These are phyloP conservation scores for Ceratocystis papillata DNA, from an alignment of 2,329 filamentous ascomycete genomes.

Conservation along the genomic window DNA sequence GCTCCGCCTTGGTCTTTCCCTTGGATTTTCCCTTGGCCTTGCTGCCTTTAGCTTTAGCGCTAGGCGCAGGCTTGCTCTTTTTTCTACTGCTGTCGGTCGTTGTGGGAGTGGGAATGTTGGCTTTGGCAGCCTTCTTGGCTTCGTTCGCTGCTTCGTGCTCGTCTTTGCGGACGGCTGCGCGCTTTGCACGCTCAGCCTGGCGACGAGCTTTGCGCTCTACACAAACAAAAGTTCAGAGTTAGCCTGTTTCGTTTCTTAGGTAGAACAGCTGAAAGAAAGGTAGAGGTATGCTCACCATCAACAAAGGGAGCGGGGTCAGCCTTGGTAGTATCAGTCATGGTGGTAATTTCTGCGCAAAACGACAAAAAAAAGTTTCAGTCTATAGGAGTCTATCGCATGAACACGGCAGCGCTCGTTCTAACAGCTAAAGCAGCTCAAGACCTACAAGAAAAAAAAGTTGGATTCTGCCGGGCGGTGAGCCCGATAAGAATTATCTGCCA, in stretches of 20 bases:
- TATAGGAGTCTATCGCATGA: too few species aligned
- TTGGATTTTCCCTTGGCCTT: slow-evolving; percentile 27
- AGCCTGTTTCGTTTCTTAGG: neutral
- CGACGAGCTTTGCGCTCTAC: slow-evolving; percentile 24
- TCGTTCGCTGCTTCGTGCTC: slow-evolving; percentile 11
- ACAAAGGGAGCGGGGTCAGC: slow-evolving; percentile 18
- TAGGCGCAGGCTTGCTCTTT: neutral
- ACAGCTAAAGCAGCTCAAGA: too few species aligned
- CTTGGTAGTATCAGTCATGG: slow-evolving; percentile 16
- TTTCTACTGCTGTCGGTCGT: neutral
- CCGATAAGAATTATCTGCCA: slow-evolving; percentile 15
- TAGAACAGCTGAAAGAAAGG: neutral
- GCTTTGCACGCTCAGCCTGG: slow-evolving; percentile 23
- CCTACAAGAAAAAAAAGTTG: slow-evolving; percentile 22
- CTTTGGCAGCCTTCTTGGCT: slow-evolving; percentile 12
- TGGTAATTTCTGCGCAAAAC: neutral
- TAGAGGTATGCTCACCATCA: slow-evolving; percentile 18
- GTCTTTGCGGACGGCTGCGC: slow-evolving; percentile 16
- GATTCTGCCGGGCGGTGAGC: slow-evolving; percentile 23
- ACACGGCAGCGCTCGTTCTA: too few species aligned
- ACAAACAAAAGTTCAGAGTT: neutral
- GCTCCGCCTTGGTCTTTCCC: slow-evolving; percentile 30
- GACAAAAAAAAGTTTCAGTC: neutral
- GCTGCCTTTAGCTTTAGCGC: slow-evolving; percentile 5
- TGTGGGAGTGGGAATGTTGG: slow-evolving; percentile 12